Base-by-base conservation (phyloP, 257 asterid species). In the Solanum chiquidenum region DNA sequence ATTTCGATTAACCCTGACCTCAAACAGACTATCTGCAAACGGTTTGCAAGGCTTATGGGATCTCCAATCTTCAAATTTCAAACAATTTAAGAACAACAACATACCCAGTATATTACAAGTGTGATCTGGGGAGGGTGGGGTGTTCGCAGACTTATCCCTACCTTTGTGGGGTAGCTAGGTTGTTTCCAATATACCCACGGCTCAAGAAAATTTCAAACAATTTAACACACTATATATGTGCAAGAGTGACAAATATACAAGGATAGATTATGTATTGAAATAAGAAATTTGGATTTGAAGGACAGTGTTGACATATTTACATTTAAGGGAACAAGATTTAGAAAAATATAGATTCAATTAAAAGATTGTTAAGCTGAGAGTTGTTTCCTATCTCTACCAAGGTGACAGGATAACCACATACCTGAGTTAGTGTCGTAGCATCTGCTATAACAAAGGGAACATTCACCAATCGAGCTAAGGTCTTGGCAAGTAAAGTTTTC, bases 391-490 rank as follows among this genome's bases (percentile, higher is more conserved):
- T 29, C 64, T 86, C 73, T 58, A 42, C 33, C 84, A 86, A 40
- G 82, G 82, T 31, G 84, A 86, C 38, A 40, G 71, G 90, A 77
- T 58, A 13, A 87, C 14, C 33, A 87, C 98, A 88, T 91, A 94
- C 99, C 98, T 97, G 99, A 89, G 99, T 97, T 87, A 97, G 98
- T 37, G 98, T 97, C 60, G 99, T 97, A 83, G 99, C 99, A 94
- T 97, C 99, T 75, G 99, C 98, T 93, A 97, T 96, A 79, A 96
- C 99, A 87, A 97, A 96, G 46, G 99, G 99, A 90, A 97, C 99
- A 83, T 96, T 97, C 87, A 97, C 99, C 90, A 97, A 89, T 83
- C 98, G 96, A 62, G 99, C 99, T 95, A 97, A 93, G 90, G 98
- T 97, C 91, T 96, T 97, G 85, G 99, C 98, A 87, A 97, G 99